Conservation (phyloP, 257 asterid genomes). For the Penstemon eatonii region DNA sequence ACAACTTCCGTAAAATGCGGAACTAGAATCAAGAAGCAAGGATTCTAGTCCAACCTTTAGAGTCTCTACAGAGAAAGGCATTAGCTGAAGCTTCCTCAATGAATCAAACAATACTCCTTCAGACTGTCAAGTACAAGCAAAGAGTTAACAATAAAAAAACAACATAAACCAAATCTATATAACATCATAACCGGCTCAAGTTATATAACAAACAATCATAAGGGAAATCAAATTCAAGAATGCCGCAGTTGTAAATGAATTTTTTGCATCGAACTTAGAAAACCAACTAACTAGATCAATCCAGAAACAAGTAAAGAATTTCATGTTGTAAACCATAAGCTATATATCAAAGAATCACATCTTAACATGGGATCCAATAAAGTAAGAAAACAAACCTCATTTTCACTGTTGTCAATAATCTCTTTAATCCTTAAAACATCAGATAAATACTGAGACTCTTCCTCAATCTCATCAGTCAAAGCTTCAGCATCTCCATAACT, state of each 20-base stretch:
- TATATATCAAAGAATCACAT: background rate
- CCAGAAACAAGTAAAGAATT: background rate
- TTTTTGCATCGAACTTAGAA: background rate
- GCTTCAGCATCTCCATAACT: conserved; percentile 87
- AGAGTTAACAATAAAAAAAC: conserved; percentile 22
- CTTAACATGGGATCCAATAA: too few species aligned
- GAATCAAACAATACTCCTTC: conserved; percentile 54
- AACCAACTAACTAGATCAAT: conserved; percentile 16
- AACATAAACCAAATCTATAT: background rate
- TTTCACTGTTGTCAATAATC: conserved; percentile 52
- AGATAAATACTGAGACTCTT: conserved; percentile 52
- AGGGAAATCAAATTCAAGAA: background rate
- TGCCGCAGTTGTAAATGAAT: conserved; percentile 1
- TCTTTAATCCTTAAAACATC: conserved; percentile 86
- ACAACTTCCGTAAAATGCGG: background rate
- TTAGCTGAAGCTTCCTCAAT: conserved; percentile 63
- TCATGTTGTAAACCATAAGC: conserved; percentile 13
- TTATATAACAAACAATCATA: conserved; percentile 6
- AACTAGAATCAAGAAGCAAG: conserved; percentile 14
- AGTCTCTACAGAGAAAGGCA: conserved; percentile 61
- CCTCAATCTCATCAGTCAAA: conserved; percentile 84
- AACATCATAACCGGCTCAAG: conserved; percentile 22
- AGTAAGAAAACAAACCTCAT: conserved; percentile 53
- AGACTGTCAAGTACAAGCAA: conserved; percentile 44
- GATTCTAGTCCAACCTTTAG: conserved; percentile 55